Evolutionary conservation across 257 asterid genomes (phyloP).

Genomic region (Asclepias syriaca): DNA sequence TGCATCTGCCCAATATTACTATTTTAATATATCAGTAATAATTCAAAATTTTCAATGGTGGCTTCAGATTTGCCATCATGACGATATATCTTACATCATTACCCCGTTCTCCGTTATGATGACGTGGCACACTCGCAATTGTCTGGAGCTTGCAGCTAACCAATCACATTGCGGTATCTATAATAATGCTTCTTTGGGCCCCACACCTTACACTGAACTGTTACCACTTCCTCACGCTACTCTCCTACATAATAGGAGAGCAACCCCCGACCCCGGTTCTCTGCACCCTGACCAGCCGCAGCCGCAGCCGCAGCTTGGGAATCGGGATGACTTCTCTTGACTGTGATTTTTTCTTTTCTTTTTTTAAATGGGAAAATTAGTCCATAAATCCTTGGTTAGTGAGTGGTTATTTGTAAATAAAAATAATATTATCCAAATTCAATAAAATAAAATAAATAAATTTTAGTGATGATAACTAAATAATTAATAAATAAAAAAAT

Average conservation of each 20-base stretch:
- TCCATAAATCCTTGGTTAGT: too few species aligned
- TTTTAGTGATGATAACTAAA: too few species aligned
- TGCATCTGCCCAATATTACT: not conserved
- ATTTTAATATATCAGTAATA: not conserved
- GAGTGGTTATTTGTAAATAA: too few species aligned
- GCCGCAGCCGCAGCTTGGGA: too few species aligned
- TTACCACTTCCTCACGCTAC: constrained; percentile 10
- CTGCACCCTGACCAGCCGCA: not conserved
- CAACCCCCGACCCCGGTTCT: not conserved
- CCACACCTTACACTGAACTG: constrained; percentile 18
- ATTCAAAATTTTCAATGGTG: not conserved
- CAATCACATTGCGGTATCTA: constrained; percentile 49
- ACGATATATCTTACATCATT: constrained; percentile 30
- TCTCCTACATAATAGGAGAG: constrained; percentile 11
- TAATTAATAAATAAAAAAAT: too few species aligned
- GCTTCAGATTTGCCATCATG: constrained; percentile 16
- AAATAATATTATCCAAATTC: too few species aligned
- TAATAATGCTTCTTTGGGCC: constrained; percentile 25
- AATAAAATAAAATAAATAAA: too few species aligned
- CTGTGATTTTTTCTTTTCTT: not conserved
- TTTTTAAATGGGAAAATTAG: not conserved
- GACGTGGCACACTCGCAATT: constrained; percentile 27
- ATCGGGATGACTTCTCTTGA: not conserved
- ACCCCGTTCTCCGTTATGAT: constrained; percentile 16
- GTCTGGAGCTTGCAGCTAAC: constrained; percentile 38